Evolutionary conservation across 2,329 filamentous ascomycete species (phyloP).

Genomic region (Nigrospora sphaerica): DNA sequence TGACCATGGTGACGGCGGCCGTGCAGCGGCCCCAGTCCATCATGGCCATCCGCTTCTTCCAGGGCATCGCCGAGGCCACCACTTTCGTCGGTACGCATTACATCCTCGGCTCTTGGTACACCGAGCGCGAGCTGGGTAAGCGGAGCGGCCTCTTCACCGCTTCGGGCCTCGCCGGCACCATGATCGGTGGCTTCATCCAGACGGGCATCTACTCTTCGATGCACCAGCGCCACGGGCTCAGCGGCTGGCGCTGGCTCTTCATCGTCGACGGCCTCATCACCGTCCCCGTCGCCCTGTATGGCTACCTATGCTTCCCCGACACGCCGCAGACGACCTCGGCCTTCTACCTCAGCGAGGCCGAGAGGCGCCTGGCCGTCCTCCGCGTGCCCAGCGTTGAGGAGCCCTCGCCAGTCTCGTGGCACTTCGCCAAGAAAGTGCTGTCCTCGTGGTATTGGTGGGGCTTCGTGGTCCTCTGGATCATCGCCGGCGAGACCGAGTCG

Average conservation of each 20-base stretch:
- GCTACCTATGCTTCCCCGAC: constrained; percentile 46
- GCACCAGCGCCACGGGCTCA: constrained; percentile 39
- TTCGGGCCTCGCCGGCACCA: constrained; percentile 50
- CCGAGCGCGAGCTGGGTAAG: constrained; percentile 52
- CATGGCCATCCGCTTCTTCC: constrained; percentile 53
- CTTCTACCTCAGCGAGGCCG: constrained; percentile 34
- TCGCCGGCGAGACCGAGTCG: constrained; percentile 65
- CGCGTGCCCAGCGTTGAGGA: constrained; percentile 31
- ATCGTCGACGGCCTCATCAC: constrained; percentile 47
- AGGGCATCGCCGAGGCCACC: constrained; percentile 46
- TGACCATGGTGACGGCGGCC: constrained; percentile 56
- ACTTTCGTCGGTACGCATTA: constrained; percentile 54
- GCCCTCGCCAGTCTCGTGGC: constrained; percentile 35
- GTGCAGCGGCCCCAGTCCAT: constrained; percentile 43
- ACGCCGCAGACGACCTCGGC: constrained; percentile 42
- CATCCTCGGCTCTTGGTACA: constrained; percentile 56
- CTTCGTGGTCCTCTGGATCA: constrained; percentile 60
- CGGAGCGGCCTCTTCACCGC: constrained; percentile 54
- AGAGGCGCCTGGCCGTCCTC: constrained; percentile 27
- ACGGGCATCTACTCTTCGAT: constrained; percentile 39
- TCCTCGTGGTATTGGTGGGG: constrained; percentile 59
- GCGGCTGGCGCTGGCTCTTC: constrained; percentile 50
- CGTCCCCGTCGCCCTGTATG: constrained; percentile 47
- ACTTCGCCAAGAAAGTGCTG: constrained; percentile 48
- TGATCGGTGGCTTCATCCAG: constrained; percentile 58